Evolutionary conservation across 2,329 filamentous ascomycete genomes (phyloP), one percentile per base, ranked within the genome.

Genomic region (Beauveria caledonica): DNA sequence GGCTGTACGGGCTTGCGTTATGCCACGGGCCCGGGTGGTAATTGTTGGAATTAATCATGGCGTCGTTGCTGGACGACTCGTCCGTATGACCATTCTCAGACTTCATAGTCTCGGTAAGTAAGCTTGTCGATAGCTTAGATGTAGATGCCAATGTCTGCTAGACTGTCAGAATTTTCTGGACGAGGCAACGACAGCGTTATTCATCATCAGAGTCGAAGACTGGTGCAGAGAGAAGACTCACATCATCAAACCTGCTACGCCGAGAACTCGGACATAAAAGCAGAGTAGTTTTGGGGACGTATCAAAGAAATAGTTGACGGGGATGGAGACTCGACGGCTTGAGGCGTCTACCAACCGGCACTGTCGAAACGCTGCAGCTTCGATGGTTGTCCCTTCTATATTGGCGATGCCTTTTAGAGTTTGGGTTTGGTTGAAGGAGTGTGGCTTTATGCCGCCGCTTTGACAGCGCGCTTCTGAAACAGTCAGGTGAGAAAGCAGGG

Each of bases 1-100:
- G 84, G 66, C 86, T 85, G 68, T 90, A 89, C 15, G 85, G 72
- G 64, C 75, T 78, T 68, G 86, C 80, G 67, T 80, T 79, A 52
- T 77, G 76, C 84, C 84, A 85, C 68, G 73, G 75, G 63, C 82
- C 77, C 68, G 72, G 42, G 6, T 40, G 23, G 45, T 62, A 62
- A 15, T 36, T 21, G 44, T 17, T 29, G 10, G 60, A 11, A 21
- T 25, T 42, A 3, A 57, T 27, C 48, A 52, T 40, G 17, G 36
- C 27, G 76, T 62, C 72, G 70, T 46, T 40, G 62, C 59, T 72
- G 73, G 45, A 66, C 67, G 56, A 67, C 66, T 62, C 66, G 69
- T 54, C 69, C 69, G 50, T 69, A 71, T 71, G 62, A 67, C 65
- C 27, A 64, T 58, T 73, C 68, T 55, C 71, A 67, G 70, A 69